phyloP scores from a whole-genome alignment of 306 rosid species.

The Cicer yamashitae region DNA sequence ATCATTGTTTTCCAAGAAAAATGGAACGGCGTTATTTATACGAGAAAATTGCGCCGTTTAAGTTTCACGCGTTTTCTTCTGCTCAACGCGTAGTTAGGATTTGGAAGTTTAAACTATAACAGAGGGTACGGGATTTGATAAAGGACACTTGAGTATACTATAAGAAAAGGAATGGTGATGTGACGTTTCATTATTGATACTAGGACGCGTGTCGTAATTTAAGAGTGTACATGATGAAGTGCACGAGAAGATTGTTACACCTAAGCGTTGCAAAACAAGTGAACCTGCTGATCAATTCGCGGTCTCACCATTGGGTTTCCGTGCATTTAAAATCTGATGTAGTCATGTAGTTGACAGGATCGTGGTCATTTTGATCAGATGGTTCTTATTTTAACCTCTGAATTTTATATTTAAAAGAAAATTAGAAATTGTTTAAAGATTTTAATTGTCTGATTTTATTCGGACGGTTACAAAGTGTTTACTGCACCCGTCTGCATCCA shows the following conservation, averaged over 20 bases:
- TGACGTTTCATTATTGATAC: not conserved
- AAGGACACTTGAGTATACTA: conserved; percentile 18
- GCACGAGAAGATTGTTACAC: not conserved
- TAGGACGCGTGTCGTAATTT: conserved; percentile 5
- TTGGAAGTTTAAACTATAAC: not conserved
- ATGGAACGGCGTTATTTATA: conserved; percentile 2
- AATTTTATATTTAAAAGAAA: too few species aligned
- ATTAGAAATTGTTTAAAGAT: too few species aligned
- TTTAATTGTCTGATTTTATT: too few species aligned
- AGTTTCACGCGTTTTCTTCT: conserved; percentile 56
- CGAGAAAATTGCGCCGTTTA: conserved; percentile 18
- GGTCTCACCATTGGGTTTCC: too few species aligned
- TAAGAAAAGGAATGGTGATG: not conserved
- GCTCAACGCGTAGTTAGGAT: not conserved
- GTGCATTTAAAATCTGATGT: too few species aligned
- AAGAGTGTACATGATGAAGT: conserved; percentile 10
- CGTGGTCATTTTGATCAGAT: too few species aligned
- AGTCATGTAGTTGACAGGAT: too few species aligned
- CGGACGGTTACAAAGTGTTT: too few species aligned
- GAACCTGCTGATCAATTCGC: too few species aligned
- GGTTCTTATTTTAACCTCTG: too few species aligned
- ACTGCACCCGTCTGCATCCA: too few species aligned
- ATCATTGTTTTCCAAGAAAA: not conserved
- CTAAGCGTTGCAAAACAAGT: too few species aligned
- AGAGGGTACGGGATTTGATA: not conserved